Evolutionary conservation across 441 rosid genomes (phyloP), one percentile per base, ranked within the genome.

Genomic region (Eruca vesicaria): DNA sequence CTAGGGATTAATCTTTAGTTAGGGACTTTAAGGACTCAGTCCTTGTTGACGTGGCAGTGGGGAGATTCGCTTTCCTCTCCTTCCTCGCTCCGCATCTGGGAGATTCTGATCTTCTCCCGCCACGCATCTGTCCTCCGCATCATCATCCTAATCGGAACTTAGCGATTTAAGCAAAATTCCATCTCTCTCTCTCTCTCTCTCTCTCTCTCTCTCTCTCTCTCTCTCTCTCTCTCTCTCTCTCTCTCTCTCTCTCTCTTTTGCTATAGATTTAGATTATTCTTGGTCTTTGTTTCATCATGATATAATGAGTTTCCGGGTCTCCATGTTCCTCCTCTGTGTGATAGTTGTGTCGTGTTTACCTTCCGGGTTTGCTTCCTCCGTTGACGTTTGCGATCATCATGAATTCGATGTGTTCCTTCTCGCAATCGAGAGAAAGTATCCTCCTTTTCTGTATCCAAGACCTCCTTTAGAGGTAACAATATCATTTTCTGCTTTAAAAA

Each of bases 391-490:
- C 73, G 78, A 84, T 33, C 64, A 36, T 53, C 58, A 50, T 43
- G 18, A 16, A 19, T 69, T 86, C 19, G 66, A 66, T 62, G 66
- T 83, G 63, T 88, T 89, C 74, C 36, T 81, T 15, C 70, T 32
- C 71, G 63, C 69, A 73, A 82, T 94, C 72, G 81, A 79, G 33
- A 74, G 73, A 21, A 91, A 69, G 79, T 94, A 97, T 73, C 85
- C 87, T 78, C 78, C 50, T 16, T 84, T 86, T 82, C 82, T 86
- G 78, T 79, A 87, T 32, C 87, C 89, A 3, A 82, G 52, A 28
- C 92, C 83, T 60, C 88, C 94, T 76, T 53, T 88, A 36, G 76
- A 90, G 93, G 97, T 92, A 57, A 69, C 45, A 19, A 18, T 26
- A 32, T 35, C n/a, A n/a, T n/a, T n/a, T n/a, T n/a, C n/a, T n/a